Percentiles rank a stretch among this genome's conserved stretches.
Evolutionary conservation across 2,329 filamentous ascomycete species (phyloP).

Genomic region (Lachnellula subtilissima): DNA sequence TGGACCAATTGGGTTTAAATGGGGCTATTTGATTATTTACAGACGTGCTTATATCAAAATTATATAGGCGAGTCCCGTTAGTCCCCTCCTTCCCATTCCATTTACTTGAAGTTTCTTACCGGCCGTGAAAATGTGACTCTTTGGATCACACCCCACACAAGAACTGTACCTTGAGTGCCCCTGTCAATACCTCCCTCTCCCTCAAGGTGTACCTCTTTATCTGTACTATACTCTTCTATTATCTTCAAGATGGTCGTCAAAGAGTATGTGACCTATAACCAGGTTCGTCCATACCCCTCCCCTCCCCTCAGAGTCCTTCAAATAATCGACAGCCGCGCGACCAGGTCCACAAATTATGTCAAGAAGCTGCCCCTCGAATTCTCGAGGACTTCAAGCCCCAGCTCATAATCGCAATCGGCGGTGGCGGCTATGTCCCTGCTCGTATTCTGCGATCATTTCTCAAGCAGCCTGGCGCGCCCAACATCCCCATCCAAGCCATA

Average conservation of each 20-base stretch:
- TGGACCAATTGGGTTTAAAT: too few species aligned
- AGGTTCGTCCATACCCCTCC: slow-evolving; percentile 51
- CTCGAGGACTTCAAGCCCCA: slow-evolving; percentile 84
- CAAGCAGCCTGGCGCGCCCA: slow-evolving; percentile 77
- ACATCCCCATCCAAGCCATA: slow-evolving; percentile 99
- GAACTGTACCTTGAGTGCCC: slow-evolving; percentile 4
- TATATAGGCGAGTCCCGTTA: slow-evolving; percentile 19
- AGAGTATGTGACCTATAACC: slow-evolving; percentile 86
- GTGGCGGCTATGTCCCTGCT: slow-evolving; percentile 93
- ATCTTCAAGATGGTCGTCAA: slow-evolving; percentile 68
- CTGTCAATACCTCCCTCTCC: too few species aligned
- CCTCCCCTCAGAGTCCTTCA: slow-evolving; percentile 7
- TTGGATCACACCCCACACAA: slow-evolving; percentile 11
- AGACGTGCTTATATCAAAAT: neutral
- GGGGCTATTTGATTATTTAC: neutral
- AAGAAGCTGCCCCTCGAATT: slow-evolving; percentile 75
- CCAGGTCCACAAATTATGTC: slow-evolving; percentile 96
- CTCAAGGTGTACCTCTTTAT: neutral
- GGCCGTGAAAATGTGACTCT: slow-evolving; percentile 9
- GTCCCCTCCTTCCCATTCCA: slow-evolving; percentile 8
- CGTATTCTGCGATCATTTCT: slow-evolving; percentile 97
- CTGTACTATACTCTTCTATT: neutral
- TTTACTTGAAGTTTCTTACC: neutral
- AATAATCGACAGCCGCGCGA: slow-evolving; percentile 16
- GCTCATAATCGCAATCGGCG: slow-evolving; percentile 97